Evolutionary conservation across 2,329 filamentous ascomycete species (phyloP).

Genomic region (Trichoderma atrobrunneum): DNA sequence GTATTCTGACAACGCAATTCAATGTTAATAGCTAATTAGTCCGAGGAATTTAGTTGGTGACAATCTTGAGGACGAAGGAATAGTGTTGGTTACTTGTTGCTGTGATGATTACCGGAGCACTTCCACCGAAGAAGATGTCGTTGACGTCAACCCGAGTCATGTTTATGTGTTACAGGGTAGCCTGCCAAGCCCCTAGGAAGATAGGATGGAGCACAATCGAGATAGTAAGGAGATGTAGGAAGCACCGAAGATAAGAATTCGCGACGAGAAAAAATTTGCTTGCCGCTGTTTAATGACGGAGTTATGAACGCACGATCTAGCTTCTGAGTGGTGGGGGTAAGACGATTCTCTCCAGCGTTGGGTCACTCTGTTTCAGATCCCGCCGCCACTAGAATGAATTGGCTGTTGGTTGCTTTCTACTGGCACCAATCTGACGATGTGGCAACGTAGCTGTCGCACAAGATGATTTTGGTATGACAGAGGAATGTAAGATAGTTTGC

Average conservation of each 20-base stretch:
- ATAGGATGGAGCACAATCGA: neutral
- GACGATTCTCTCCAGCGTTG: neutral
- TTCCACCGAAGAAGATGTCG: neutral
- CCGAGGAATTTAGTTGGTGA: neutral
- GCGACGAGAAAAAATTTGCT: neutral
- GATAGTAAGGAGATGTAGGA: neutral
- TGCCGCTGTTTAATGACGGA: neutral
- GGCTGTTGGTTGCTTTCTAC: too few relatives aligned
- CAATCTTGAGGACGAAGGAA: neutral
- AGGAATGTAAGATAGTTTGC: neutral
- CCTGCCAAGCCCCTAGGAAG: neutral
- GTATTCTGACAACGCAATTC: neutral
- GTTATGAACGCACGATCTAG: neutral
- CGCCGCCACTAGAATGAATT: neutral
- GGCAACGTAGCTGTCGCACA: neutral
- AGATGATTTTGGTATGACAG: neutral
- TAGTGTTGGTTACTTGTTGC: neutral
- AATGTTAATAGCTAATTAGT: neutral
- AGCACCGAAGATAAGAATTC: neutral
- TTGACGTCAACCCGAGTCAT: neutral
- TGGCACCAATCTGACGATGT: neutral
- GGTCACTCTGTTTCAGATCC: neutral
- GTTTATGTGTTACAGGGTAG: neutral
- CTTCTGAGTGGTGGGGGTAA: neutral
- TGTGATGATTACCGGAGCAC: neutral